Evolutionary conservation across 495 filamentous ascomycete genomes (phyloP).

Genomic region (Talaromyces proteolyticus): DNA sequence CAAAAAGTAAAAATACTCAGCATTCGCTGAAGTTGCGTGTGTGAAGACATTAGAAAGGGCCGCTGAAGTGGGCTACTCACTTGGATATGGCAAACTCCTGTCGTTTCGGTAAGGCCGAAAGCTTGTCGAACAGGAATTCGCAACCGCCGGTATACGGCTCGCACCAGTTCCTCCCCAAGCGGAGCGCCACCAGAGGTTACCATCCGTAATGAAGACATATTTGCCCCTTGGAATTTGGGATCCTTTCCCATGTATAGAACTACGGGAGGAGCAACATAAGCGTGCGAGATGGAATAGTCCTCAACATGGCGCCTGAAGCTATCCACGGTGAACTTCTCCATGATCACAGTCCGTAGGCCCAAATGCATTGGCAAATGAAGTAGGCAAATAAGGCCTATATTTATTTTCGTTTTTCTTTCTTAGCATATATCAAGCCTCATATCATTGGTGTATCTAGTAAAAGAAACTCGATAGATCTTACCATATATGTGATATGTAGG

Average conservation of each 20-base stretch:
- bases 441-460: neutral
- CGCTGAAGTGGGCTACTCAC: neutral
- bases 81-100: slow-evolving; percentile 35
- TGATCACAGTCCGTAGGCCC: slow-evolving; percentile 55
- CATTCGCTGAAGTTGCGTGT: slow-evolving; percentile 54
- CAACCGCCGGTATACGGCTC: slow-evolving; percentile 58
- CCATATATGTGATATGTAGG: slow-evolving; percentile 96
- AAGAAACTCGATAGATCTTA: slow-evolving; percentile 24
- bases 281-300: slow-evolving; percentile 55
- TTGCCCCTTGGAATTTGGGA: slow-evolving; percentile 57
- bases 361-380: slow-evolving; percentile 50
- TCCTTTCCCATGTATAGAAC: slow-evolving; percentile 64
- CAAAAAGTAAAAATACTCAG: slow-evolving; percentile 41
- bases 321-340: slow-evolving; percentile 66
- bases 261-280: slow-evolving; percentile 69
- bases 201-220: slow-evolving; percentile 63
- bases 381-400: slow-evolving; percentile 26
- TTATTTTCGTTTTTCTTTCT: neutral
- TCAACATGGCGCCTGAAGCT: slow-evolving; percentile 61
- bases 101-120: slow-evolving; percentile 65
- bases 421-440: neutral
- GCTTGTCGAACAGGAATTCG: slow-evolving; percentile 62
- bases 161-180: slow-evolving; percentile 61
- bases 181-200: slow-evolving; percentile 74
- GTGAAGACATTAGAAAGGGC: neutral